phyloP scores from a whole-genome alignment of 2,329 filamentous ascomycete genomes.

The Ophiostoma fasciatum region DNA sequence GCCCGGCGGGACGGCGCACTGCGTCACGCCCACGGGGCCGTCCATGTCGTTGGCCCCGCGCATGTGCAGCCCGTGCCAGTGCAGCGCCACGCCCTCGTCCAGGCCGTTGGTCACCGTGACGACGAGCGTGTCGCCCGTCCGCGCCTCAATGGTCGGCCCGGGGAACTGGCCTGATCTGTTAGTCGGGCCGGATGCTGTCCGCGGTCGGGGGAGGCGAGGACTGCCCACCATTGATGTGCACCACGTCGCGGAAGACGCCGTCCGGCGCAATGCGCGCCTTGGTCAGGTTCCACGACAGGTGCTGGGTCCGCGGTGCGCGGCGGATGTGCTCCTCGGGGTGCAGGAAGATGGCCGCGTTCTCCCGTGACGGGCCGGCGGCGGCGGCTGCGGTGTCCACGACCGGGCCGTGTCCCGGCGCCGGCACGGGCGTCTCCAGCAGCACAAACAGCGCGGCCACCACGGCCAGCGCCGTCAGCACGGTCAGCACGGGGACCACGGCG shows the following conservation, averaged over 20 bases:
- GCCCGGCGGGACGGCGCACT: slow-evolving; percentile 51
- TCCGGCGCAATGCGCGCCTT: slow-evolving; percentile 26
- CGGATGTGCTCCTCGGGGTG: slow-evolving; percentile 27
- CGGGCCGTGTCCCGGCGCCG: not conserved
- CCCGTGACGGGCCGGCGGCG: too few species aligned
- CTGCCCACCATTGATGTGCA: slow-evolving; percentile 33
- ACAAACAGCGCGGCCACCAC: slow-evolving; percentile 4
- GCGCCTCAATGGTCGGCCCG: slow-evolving; percentile 32
- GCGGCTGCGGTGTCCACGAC: too few species aligned
- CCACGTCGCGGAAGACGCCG: slow-evolving; percentile 33
- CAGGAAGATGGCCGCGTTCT: slow-evolving; percentile 11
- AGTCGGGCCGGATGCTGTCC: too few species aligned
- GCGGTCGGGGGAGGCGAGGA: not conserved
- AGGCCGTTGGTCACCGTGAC: slow-evolving; percentile 28
- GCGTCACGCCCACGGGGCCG: slow-evolving; percentile 48
- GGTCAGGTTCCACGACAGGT: slow-evolving; percentile 26
- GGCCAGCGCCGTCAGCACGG: not conserved
- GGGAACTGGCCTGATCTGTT: slow-evolving; percentile 21
- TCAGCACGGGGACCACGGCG: not conserved
- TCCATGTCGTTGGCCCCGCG: slow-evolving; percentile 42
- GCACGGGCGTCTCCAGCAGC: not conserved
- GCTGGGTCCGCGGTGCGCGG: slow-evolving; percentile 19
- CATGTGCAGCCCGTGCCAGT: slow-evolving; percentile 32
- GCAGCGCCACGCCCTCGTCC: slow-evolving; percentile 25
- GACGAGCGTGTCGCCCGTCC: slow-evolving; percentile 28